phyloP scores from a whole-genome alignment of 2,329 filamentous ascomycete genomes.

The Neodidymelliopsis sp. region DNA sequence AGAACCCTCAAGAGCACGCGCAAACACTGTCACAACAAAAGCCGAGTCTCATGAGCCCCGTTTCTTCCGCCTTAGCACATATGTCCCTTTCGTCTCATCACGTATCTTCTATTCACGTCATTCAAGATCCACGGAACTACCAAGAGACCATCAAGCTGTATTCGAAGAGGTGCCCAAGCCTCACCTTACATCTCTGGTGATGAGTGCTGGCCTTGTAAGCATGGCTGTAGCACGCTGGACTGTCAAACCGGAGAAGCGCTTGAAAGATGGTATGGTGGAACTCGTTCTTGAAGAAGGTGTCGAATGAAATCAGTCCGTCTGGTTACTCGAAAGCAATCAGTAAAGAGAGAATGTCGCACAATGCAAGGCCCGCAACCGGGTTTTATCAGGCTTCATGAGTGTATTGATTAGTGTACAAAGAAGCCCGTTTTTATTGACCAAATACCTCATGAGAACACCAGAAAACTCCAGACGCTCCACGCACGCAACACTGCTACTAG shows the following conservation, averaged over 20 bases:
- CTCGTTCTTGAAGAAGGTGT: slow-evolving; percentile 23
- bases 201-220: slow-evolving; percentile 45
- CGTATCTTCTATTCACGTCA: slow-evolving; percentile 45
- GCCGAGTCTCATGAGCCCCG: slow-evolving; percentile 32
- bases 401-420: no score
- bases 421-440: no score
- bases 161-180: slow-evolving; percentile 42
- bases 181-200: slow-evolving; percentile 41
- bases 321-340: no score
- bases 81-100: slow-evolving; percentile 40
- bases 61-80: slow-evolving; percentile 43
- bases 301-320: background rate
- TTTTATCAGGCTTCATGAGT: no score
- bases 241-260: slow-evolving; percentile 24
- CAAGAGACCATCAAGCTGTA: slow-evolving; percentile 32
- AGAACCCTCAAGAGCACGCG: slow-evolving; percentile 21
- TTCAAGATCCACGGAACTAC: slow-evolving; percentile 27
- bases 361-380: no score
- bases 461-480: no score
- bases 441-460: no score
- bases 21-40: slow-evolving; percentile 25
- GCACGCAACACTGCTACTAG: no score
- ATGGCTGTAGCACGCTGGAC: slow-evolving; percentile 38
- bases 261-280: slow-evolving; percentile 22
- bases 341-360: no score